Conservation (phyloP, 176 grass and related monocot genomes). For the Avena atlantica region DNA sequence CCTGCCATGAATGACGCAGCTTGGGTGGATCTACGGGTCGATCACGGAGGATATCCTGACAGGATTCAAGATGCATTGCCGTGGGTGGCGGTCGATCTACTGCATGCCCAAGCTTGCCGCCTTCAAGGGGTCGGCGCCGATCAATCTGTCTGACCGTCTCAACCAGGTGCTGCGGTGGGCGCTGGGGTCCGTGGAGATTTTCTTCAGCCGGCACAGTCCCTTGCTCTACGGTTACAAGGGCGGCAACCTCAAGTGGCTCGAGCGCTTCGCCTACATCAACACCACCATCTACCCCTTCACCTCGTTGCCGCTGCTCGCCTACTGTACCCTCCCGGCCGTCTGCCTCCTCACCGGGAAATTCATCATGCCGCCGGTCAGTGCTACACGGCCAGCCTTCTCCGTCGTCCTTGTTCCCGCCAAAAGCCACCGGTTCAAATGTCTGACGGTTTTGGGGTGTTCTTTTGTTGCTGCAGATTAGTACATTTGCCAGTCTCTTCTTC, state of each 20-base stretch:
- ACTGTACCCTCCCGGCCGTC: slow-evolving; percentile 91
- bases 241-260: slow-evolving; percentile 98
- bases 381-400: neutral
- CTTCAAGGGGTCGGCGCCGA: slow-evolving; percentile 95
- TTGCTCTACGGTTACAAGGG: slow-evolving; percentile 92
- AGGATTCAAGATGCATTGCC: slow-evolving; percentile 99
- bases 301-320: slow-evolving; percentile 83
- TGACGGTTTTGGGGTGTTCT: neutral
- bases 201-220: slow-evolving; percentile 96
- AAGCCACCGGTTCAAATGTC: neutral
- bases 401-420: neutral
- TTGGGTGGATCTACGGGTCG: slow-evolving; percentile 98
- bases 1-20: slow-evolving; percentile 49
- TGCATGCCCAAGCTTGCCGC: slow-evolving; percentile 90
- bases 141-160: slow-evolving; percentile 93
- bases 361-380: slow-evolving; percentile 96
- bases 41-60: slow-evolving; percentile 99
- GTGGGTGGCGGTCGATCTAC: slow-evolving; percentile 97
- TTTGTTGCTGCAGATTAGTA: slow-evolving; percentile 74
- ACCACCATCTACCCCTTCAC: slow-evolving; percentile 99
- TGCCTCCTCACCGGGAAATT: slow-evolving; percentile 99
- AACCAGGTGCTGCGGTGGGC: slow-evolving; percentile 99
- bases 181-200: slow-evolving; percentile 98
- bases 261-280: slow-evolving; percentile 99
- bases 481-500: slow-evolving; percentile 97